These are phyloP conservation scores for Aspergillus sp. DNA, from an alignment of 2,329 filamentous ascomycete species.

Conservation along the genomic window DNA sequence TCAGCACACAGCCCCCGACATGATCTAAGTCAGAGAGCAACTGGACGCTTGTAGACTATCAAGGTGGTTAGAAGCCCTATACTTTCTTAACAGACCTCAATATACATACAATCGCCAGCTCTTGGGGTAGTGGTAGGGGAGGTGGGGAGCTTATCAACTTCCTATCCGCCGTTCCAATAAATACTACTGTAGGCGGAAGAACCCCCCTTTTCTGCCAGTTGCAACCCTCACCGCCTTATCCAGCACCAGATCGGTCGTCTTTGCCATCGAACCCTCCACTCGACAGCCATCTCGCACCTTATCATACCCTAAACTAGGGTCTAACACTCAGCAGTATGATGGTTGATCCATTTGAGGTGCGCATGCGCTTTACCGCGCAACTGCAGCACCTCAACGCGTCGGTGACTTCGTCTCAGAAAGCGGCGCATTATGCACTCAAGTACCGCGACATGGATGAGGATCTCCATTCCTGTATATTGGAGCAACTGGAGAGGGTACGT, in stretches of 20 bases:
- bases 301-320: background rate
- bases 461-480: constrained; percentile 92
- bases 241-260: constrained; percentile 3
- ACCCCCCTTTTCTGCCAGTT: constrained; percentile 25
- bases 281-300: background rate
- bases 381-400: constrained; percentile 90
- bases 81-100: too few relatives aligned
- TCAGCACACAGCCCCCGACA: too few relatives aligned
- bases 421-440: constrained; percentile 90
- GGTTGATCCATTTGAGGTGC: constrained; percentile 94
- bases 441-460: constrained; percentile 96
- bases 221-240: constrained; percentile 19
- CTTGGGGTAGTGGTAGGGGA: too few relatives aligned
- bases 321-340: constrained; percentile 45
- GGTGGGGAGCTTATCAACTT: background rate
- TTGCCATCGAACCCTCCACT: background rate
- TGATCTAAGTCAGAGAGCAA: too few relatives aligned
- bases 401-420: constrained; percentile 84
- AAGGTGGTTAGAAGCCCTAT: too few relatives aligned
- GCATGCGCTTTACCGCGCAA: constrained; percentile 91
- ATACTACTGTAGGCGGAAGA: background rate
- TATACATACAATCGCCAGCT: background rate
- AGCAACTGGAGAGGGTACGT: constrained; percentile 81
- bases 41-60: too few relatives aligned
- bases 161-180: too few relatives aligned